phyloP scores from a whole-genome alignment of 768 basidiomycete genomes.

The Myochromella boudieri region DNA sequence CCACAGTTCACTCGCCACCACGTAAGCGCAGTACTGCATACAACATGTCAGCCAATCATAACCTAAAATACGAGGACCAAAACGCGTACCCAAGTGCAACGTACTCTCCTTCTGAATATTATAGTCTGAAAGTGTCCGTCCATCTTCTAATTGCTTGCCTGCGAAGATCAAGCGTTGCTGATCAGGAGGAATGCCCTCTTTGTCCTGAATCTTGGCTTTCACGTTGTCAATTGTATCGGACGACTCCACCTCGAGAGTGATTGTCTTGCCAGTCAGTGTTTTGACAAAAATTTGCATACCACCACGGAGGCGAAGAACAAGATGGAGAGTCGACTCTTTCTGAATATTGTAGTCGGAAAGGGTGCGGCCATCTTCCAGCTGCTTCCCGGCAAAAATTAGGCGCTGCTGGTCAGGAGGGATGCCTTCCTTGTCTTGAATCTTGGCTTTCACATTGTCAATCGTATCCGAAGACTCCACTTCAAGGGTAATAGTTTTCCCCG shows the following conservation, averaged over 20 bases:
- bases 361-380: conserved; percentile 21
- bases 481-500: conserved; percentile 21
- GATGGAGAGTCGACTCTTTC: conserved; percentile 22
- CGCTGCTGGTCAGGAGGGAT: conserved; percentile 22
- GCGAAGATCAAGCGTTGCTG: conserved; percentile 21
- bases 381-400: conserved; percentile 21
- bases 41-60: conserved; percentile 11
- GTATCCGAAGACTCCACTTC: conserved; percentile 23
- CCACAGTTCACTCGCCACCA: conserved; percentile 30
- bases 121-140: conserved; percentile 20
- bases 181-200: conserved; percentile 21
- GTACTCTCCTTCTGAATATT: conserved; percentile 24
- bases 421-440: conserved; percentile 23
- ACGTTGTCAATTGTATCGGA: conserved; percentile 21
- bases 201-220: conserved; percentile 21
- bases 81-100: conserved; percentile 28
- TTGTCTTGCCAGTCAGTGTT: conserved; percentile 52
- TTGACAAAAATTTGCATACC: conserved; percentile 61
- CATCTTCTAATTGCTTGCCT: conserved; percentile 21
- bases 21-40: conserved; percentile 39
- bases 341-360: conserved; percentile 23
- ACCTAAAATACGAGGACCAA: conserved; percentile 3
- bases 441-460: conserved; percentile 21
- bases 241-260: conserved; percentile 18
- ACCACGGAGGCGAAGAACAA: conserved; percentile 33